A percentile compares a stretch with the other conserved stretches of the same genome.
Evolutionary conservation across 805 yeast genomes (phyloP).

Genomic region (Lachancea thermotolerans): DNA sequence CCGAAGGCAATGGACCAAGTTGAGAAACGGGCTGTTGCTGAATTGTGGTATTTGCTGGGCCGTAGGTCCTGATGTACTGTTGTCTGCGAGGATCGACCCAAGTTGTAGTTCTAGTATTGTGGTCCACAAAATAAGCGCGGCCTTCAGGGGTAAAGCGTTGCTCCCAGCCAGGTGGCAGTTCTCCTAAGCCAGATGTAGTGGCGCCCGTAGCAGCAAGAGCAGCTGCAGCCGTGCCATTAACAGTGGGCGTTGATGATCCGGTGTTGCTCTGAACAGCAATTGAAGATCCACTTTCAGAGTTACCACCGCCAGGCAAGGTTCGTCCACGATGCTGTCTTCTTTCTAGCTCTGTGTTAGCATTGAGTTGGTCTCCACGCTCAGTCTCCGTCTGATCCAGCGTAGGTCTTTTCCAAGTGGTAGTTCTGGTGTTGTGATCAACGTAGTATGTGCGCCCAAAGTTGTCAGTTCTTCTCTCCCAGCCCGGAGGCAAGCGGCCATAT

Average conservation of each 20-base stretch:
- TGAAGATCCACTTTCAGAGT: slow-evolving; percentile 23
- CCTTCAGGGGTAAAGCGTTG: slow-evolving; percentile 98
- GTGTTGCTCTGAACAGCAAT: slow-evolving; percentile 42
- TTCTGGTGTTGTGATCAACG: slow-evolving; percentile 95
- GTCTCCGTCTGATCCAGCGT: slow-evolving; percentile 71
- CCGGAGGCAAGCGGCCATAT: slow-evolving; percentile 92
- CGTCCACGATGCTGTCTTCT: slow-evolving; percentile 86
- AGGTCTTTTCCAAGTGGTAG: slow-evolving; percentile 99
- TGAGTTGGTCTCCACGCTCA: slow-evolving; percentile 53
- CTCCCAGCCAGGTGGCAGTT: slow-evolving; percentile 98
- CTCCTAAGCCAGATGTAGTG: slow-evolving; percentile 94
- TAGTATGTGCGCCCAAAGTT: slow-evolving; percentile 95
- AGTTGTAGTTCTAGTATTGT: slow-evolving; percentile 98
- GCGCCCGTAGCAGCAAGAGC: slow-evolving; percentile 68
- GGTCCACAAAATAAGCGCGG: slow-evolving; percentile 96
- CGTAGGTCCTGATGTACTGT: slow-evolving; percentile 93
- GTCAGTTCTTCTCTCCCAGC: slow-evolving; percentile 98
- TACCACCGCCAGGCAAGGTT: slow-evolving; percentile 65
- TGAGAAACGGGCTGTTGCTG: slow-evolving; percentile 98
- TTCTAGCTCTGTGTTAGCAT: slow-evolving; percentile 72
- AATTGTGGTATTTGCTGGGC: slow-evolving; percentile 76
- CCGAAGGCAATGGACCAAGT: slow-evolving; percentile 94
- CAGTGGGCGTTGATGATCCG: slow-evolving; percentile 39
- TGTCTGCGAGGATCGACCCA: slow-evolving; percentile 99
- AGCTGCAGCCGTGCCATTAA: slow-evolving; percentile 51